These are phyloP conservation scores for Herpotrichia juniperi DNA, from an alignment of 2,329 filamentous ascomycete species.

Conservation along the genomic window DNA sequence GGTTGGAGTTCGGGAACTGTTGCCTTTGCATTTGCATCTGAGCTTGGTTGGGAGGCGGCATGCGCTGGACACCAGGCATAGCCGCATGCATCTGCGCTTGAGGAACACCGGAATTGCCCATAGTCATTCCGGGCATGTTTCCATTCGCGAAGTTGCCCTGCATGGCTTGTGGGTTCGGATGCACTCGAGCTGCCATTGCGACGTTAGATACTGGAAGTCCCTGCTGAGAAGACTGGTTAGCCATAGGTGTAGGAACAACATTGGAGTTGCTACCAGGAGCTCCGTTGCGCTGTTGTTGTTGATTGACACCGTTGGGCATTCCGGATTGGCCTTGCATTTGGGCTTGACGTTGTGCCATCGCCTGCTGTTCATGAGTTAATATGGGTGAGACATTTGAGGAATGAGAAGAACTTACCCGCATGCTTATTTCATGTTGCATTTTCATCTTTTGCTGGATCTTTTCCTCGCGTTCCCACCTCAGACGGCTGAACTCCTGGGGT, in stretches of 20 bases:
- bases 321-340: slow-evolving; percentile 46
- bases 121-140: slow-evolving; percentile 59
- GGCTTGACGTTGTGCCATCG: slow-evolving; percentile 43
- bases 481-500: slow-evolving; percentile 86
- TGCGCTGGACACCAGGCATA: slow-evolving; percentile 63
- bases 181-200: slow-evolving; percentile 41
- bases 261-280: slow-evolving; percentile 43
- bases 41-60: slow-evolving; percentile 49
- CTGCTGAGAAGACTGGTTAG: slow-evolving; percentile 34
- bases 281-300: slow-evolving; percentile 50
- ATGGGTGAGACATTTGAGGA: background rate
- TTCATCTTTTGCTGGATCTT: slow-evolving; percentile 61
- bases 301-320: slow-evolving; percentile 44
- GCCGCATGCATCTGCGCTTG: slow-evolving; percentile 72
- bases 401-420: slow-evolving; percentile 48
- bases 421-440: slow-evolving; percentile 61
- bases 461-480: slow-evolving; percentile 87
- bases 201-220: slow-evolving; percentile 30
- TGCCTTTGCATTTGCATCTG: slow-evolving; percentile 46
- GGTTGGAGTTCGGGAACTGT: slow-evolving; percentile 37
- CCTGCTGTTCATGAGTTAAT: slow-evolving; percentile 22
- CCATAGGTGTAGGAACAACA: slow-evolving; percentile 32
- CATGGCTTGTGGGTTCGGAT: slow-evolving; percentile 50
- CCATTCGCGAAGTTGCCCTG: slow-evolving; percentile 55
- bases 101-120: slow-evolving; percentile 64